Percentiles rank a stretch among this genome's conserved stretches.
These are phyloP conservation scores for Mercurialis annua DNA, from an alignment of 345 rosid genomes.

Conservation along the genomic window DNA sequence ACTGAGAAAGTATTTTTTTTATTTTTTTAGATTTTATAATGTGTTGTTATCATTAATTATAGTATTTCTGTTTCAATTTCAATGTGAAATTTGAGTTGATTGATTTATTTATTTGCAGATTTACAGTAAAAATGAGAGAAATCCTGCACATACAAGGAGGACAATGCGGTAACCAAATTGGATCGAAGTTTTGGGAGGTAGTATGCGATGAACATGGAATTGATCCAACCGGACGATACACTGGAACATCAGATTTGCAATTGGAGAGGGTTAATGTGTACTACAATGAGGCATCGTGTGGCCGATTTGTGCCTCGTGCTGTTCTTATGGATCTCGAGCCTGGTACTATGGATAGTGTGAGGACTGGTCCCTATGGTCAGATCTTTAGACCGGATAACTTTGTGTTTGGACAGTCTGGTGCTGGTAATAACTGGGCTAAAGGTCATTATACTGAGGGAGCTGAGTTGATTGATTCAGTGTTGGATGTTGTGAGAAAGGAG, in stretches of 20 bases:
- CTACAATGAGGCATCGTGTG: conserved; percentile 28
- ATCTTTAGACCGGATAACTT: conserved; percentile 31
- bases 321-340: conserved; percentile 33
- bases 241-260: conserved; percentile 26
- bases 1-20: neutral
- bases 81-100: neutral
- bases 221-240: conserved; percentile 24
- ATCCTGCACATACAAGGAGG: conserved; percentile 33
- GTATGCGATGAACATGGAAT: conserved; percentile 31
- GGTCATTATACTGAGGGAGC: conserved; percentile 31
- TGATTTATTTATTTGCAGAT: neutral
- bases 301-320: conserved; percentile 27
- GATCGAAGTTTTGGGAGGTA: conserved; percentile 30
- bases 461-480: conserved; percentile 25
- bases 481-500: conserved; percentile 31
- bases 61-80: too few relatives aligned
- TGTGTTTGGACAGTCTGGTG: conserved; percentile 31
- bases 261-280: conserved; percentile 27
- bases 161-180: conserved; percentile 31
- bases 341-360: conserved; percentile 32
- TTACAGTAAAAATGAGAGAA: conserved; percentile 22
- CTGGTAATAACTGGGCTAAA: conserved; percentile 32
- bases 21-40: neutral
- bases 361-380: conserved; percentile 29
- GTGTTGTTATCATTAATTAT: neutral